Evolutionary conservation across 73 alveolate genomes (phyloP), one percentile per base, ranked within the genome.

Genomic region (Halteria grandinella): DNA sequence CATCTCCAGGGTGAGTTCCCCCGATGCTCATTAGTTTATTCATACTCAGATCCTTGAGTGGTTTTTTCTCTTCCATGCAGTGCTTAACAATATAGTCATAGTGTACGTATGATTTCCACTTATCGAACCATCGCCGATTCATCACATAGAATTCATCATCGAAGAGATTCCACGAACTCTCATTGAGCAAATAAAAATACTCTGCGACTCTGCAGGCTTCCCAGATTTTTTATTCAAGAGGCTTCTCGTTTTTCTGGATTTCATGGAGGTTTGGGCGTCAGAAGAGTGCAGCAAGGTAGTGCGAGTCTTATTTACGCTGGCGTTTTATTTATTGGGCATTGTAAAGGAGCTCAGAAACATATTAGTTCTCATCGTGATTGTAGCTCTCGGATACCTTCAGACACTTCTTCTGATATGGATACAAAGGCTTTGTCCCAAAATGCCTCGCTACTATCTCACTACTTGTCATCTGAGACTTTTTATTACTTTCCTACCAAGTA

Each of bases 81-180:
- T 58, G 75, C 28, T 58, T 39, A 39, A 57, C 55, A 4, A 77
- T 49, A 62, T 77, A 77, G 34, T 77, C 88, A 41, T 77, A 77
- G 21, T 74, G 27, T 11, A 62, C 60, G 28, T 77, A 77, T 14
- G 40, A 55, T 48, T 77, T 77, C 88, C 88, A 77, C 37, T 63
- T 59, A 29, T 77, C 79, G 41, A 77, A 77, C 88, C 88, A 77
- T 60, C 73, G 44, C 14, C 80, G 31, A 20, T 72, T 55, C 39
- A 77, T 27, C 1, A 77, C 34, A 31, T 62, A 77, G 63, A 77
- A 77, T 3, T 23, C 55, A 31, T 77, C 88, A 43, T 77, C 88
- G 45, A 44, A 62, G 29, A 44, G 45, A 40, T 62, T 62, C 88
- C 88, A 77, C 29, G 28, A 20, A 12, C 81, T 62, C 34, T 60